phyloP scores from a whole-genome alignment of 371 early-diverging fungal genomes.

The Lichtheimia hyalospora region DNA sequence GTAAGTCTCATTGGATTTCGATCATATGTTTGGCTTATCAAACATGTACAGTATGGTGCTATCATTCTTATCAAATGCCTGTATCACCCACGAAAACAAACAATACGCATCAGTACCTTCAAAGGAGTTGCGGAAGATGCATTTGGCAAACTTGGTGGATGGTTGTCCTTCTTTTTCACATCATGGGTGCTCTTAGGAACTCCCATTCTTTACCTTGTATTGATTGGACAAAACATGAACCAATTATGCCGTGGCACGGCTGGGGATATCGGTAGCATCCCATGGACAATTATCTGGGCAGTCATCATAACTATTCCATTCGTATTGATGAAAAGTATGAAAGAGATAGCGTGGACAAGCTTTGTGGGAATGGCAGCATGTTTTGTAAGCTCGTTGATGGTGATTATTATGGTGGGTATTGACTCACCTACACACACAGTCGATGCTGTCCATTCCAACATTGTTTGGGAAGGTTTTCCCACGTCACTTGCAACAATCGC shows the following conservation, averaged over 20 bases:
- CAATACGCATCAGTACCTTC: slow-evolving; percentile 42
- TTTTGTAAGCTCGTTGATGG: too few species aligned
- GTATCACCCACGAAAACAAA: slow-evolving; percentile 25
- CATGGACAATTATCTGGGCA: slow-evolving; percentile 73
- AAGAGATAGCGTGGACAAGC: slow-evolving; percentile 60
- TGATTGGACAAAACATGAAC: slow-evolving; percentile 52
- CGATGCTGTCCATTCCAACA: slow-evolving; percentile 28
- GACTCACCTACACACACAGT: slow-evolving; percentile 11
- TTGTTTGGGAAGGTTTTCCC: slow-evolving; percentile 54
- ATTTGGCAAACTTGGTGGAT: slow-evolving; percentile 39
- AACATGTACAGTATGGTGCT: slow-evolving; percentile 26
- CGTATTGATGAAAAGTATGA: slow-evolving; percentile 55
- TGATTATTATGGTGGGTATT: slow-evolving; percentile 29
- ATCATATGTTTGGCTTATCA: too few species aligned
- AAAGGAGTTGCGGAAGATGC: slow-evolving; percentile 32
- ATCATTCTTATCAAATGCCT: slow-evolving; percentile 41
- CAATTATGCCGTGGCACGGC: slow-evolving; percentile 34
- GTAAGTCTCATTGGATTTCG: slow-evolving; percentile 25
- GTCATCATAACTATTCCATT: slow-evolving; percentile 49
- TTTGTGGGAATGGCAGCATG: slow-evolving; percentile 41
- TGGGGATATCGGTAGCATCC: slow-evolving; percentile 30
- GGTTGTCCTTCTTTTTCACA: slow-evolving; percentile 54
- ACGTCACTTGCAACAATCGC: slow-evolving; percentile 64
- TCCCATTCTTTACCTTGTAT: slow-evolving; percentile 56
- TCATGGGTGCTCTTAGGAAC: slow-evolving; percentile 56